Base-by-base conservation (phyloP, 164 flowering plant genomes). In the Amborella trichopoda region DNA sequence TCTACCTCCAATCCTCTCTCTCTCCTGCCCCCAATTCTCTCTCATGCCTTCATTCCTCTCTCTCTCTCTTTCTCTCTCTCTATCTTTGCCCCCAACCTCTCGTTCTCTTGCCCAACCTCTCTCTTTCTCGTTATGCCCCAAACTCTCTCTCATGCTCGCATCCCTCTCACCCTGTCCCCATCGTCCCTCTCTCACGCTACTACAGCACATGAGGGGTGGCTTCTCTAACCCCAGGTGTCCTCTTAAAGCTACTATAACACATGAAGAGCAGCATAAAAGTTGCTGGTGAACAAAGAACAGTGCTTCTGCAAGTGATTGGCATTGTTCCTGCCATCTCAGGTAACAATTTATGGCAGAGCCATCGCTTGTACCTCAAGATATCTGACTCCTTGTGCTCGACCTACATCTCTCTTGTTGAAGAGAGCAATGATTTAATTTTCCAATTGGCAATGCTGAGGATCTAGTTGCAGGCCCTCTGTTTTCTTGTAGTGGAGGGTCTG, bases 321-420 rank as follows among this genome's bases (percentile, higher is more conserved):
- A 91, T 91, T 36, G 88, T 87, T 12, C 98, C 98, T 0, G 84
- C 90, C 3, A 73, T 75, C 36, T 57, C 87, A 11, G 78, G 73
- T 20, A 52, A 67, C 42, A 73, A 77, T 24, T 77, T 81, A 55
- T 76, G 72, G 72, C 80, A 89, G 26, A 74, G 78, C 69, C 76
- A 72, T 13, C 94, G 96, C 52, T 90, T 83, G 70, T 84, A 59
- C 60, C 66, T 91, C 26, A 79, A 87, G 63, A 78, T 91, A 59
- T 91, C 98, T 41, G 98, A 91, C 57, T 91, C 98, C 17, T 51
- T 68, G 28, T 69, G 83, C 76, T 91, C 98, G 56, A 81, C 96
- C 53, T 91, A 81, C 68, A 80, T 84, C 55, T 78, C 93, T 37
- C 86, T 91, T 56, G 73, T 96, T n/a, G 80, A 75, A 23, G 66